phyloP scores from a whole-genome alignment of 768 basidiomycete species.

The Tubosaeta brunneosetosa region DNA sequence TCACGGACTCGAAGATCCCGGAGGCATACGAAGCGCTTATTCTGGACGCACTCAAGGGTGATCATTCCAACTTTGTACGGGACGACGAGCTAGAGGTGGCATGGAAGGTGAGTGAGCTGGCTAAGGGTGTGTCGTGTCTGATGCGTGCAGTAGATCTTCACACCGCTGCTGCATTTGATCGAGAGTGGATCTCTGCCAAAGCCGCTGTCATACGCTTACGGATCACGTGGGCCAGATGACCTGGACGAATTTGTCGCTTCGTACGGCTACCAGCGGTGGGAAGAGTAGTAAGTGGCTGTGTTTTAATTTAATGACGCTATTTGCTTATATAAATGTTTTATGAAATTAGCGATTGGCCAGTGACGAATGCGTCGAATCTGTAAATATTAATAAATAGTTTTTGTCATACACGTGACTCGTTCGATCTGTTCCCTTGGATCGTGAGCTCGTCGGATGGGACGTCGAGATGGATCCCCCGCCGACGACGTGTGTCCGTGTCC shows the following conservation, averaged over 20 bases:
- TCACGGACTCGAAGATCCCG: constrained; percentile 86
- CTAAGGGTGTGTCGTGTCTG: constrained; percentile 2
- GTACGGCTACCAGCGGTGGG: constrained; percentile 72
- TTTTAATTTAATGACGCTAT: too few species aligned
- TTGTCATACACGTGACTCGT: constrained; percentile 20
- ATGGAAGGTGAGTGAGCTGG: constrained; percentile 72
- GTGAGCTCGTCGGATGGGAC: constrained; percentile 21
- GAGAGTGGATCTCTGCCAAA: constrained; percentile 65
- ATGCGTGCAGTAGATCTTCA: constrained; percentile 67
- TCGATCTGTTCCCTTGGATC: constrained; percentile 25
- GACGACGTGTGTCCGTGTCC: constrained; percentile 18
- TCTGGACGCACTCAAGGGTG: constrained; percentile 93
- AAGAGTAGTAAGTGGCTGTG: constrained; percentile 65
- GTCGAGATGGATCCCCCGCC: constrained; percentile 25
- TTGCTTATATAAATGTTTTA: not conserved
- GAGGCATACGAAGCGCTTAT: constrained; percentile 97
- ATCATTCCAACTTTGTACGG: constrained; percentile 98
- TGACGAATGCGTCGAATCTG: constrained; percentile 23
- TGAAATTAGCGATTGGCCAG: constrained; percentile 24
- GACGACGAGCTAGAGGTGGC: constrained; percentile 96
- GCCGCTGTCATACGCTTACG: constrained; percentile 82
- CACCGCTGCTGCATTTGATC: constrained; percentile 94
- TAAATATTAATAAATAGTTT: constrained; percentile 6
- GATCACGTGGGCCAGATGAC: constrained; percentile 89
- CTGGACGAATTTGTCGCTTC: constrained; percentile 70